Percentiles rank a stretch among this genome's conserved stretches.
Evolutionary conservation across 2,329 filamentous ascomycete genomes (phyloP).

Genomic region (Clonostachys rhizophaga): DNA sequence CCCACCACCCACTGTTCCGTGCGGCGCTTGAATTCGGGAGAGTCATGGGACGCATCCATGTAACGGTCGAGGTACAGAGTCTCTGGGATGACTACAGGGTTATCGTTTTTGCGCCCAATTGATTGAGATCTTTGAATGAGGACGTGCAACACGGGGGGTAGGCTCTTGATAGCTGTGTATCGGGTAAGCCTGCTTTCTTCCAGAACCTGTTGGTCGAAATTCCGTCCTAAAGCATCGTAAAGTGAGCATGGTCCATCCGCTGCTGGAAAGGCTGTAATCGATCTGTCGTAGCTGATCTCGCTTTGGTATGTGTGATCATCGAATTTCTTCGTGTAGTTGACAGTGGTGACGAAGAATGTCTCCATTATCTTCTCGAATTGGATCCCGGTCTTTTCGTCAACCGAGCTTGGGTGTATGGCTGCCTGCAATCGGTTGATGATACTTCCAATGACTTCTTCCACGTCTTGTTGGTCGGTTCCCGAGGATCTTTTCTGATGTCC

Average conservation of each 20-base stretch:
- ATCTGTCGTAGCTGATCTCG: constrained; percentile 53
- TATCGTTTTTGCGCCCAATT: constrained; percentile 69
- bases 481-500: constrained; percentile 40
- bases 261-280: constrained; percentile 56
- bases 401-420: constrained; percentile 70
- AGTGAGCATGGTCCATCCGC: constrained; percentile 53
- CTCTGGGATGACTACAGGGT: constrained; percentile 75
- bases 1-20: constrained; percentile 73
- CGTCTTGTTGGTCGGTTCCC: constrained; percentile 79
- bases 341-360: constrained; percentile 58
- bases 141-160: constrained; percentile 84
- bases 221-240: constrained; percentile 79
- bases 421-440: constrained; percentile 88
- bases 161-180: constrained; percentile 68
- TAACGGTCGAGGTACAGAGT: constrained; percentile 86
- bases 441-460: constrained; percentile 91
- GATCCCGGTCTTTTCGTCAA: constrained; percentile 59
- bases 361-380: constrained; percentile 79
- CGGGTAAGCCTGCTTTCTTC: constrained; percentile 57
- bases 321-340: constrained; percentile 54
- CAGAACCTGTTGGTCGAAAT: constrained; percentile 76
- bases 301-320: constrained; percentile 31
- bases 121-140: constrained; percentile 81
- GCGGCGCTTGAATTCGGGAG: constrained; percentile 58
- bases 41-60: constrained; percentile 61